These are phyloP conservation scores for Xylariaceae sp. DNA, from an alignment of 2,329 filamentous ascomycete genomes.

Conservation along the genomic window DNA sequence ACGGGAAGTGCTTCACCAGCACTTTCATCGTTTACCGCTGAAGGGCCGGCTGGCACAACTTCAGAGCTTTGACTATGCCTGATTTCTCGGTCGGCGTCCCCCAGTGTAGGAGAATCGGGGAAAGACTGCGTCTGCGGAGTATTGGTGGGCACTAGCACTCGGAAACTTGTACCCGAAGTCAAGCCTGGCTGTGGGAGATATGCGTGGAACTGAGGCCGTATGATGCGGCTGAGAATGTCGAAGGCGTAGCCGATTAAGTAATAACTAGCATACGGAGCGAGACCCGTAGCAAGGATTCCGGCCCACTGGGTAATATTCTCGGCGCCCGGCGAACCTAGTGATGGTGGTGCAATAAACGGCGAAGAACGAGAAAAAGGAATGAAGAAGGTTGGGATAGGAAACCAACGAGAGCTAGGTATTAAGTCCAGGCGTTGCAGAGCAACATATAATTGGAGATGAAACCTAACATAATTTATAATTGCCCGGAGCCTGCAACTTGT, in stretches of 20 bases:
- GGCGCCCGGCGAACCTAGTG: slow-evolving; percentile 37
- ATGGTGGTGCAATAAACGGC: slow-evolving; percentile 45
- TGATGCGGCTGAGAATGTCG: slow-evolving; percentile 34
- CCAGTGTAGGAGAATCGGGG: slow-evolving; percentile 33
- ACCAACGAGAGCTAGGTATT: slow-evolving; percentile 37
- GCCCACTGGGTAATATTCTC: slow-evolving; percentile 43
- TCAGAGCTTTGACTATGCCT: slow-evolving; percentile 25
- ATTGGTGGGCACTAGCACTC: slow-evolving; percentile 5
- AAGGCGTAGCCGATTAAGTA: slow-evolving; percentile 41
- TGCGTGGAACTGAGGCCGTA: slow-evolving; percentile 40
- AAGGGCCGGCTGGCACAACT: slow-evolving; percentile 23
- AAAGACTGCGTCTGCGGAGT: slow-evolving; percentile 21
- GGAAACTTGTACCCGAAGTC: slow-evolving; percentile 12
- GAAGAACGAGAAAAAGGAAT: slow-evolving; percentile 52
- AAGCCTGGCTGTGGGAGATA: slow-evolving; percentile 36
- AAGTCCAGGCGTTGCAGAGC: slow-evolving; percentile 51
- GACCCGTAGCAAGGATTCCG: slow-evolving; percentile 39
- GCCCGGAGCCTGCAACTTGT: slow-evolving; percentile 24
- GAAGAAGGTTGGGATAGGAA: slow-evolving; percentile 49
- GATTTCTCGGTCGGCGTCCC: slow-evolving; percentile 32
- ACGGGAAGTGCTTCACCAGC: slow-evolving; percentile 29
- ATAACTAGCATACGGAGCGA: slow-evolving; percentile 47
- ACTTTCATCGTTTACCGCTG: slow-evolving; percentile 33
- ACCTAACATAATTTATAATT: slow-evolving; percentile 38
- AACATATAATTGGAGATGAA: slow-evolving; percentile 51